Percentiles rank a stretch among this genome's conserved stretches.
These are phyloP conservation scores for Fraxinus angustifolia DNA, from an alignment of 305 asterid species.

Conservation along the genomic window DNA sequence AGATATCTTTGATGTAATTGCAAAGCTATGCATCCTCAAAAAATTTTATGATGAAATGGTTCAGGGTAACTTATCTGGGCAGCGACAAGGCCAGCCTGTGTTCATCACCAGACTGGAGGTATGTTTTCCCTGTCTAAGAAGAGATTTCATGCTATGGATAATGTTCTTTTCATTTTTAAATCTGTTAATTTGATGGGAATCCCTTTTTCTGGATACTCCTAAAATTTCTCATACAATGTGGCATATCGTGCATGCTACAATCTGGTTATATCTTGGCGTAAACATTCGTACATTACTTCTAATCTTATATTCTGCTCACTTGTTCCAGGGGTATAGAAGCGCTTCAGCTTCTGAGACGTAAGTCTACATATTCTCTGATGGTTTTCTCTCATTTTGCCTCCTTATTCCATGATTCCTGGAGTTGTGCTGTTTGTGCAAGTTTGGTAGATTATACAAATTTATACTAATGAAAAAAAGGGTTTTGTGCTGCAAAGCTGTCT, in stretches of 20 bases:
- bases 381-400: slow-evolving; percentile 16
- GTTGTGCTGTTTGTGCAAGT: slow-evolving; percentile 1
- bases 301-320: slow-evolving; percentile 9
- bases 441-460: background rate
- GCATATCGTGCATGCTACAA: background rate
- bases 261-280: background rate
- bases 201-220: background rate
- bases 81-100: slow-evolving; percentile 95
- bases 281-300: background rate
- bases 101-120: slow-evolving; percentile 98
- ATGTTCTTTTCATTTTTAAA: background rate
- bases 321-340: slow-evolving; percentile 74
- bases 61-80: slow-evolving; percentile 97
- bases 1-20: background rate
- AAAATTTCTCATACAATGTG: background rate
- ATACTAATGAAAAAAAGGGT: background rate
- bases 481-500: background rate
- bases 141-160: background rate
- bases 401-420: background rate
- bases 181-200: background rate
- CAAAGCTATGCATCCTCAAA: background rate
- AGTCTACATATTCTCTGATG: slow-evolving; percentile 29
- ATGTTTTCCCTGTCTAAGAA: slow-evolving; percentile 20
- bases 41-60: slow-evolving; percentile 15
- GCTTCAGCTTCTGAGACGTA: slow-evolving; percentile 80